phyloP scores from a whole-genome alignment of 2,329 filamentous ascomycete genomes.

The Ilyonectria mors-panacis region DNA sequence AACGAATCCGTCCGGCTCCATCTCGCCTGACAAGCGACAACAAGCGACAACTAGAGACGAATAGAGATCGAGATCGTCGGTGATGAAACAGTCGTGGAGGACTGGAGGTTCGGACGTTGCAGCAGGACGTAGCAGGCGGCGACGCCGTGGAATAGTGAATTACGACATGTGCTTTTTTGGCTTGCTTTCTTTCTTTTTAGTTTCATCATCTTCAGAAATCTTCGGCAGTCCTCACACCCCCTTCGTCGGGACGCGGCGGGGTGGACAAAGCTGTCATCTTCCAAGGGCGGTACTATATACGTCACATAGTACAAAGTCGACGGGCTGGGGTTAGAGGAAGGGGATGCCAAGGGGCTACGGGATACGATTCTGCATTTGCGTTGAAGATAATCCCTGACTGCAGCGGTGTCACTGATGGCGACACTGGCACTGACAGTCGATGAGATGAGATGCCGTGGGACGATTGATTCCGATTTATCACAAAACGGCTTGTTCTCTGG shows the following conservation, averaged over 20 bases:
- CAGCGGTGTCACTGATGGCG: slow-evolving; percentile 16
- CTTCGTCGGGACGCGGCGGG: not conserved
- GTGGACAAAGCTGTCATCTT: slow-evolving; percentile 14
- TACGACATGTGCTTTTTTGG: slow-evolving; percentile 10
- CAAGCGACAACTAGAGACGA: slow-evolving; percentile 1
- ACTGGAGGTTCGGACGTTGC: slow-evolving; percentile 16
- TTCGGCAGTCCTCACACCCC: slow-evolving; percentile 12
- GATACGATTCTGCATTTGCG: slow-evolving; percentile 4
- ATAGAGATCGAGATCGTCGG: slow-evolving; percentile 22
- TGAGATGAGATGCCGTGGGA: slow-evolving; percentile 33
- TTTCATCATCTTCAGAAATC: slow-evolving; percentile 20
- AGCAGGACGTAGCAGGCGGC: slow-evolving; percentile 8
- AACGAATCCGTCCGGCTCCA: slow-evolving; percentile 3
- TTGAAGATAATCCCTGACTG: slow-evolving; percentile 19
- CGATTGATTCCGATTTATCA: slow-evolving; percentile 27
- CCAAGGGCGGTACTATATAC: not conserved
- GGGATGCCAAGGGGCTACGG: slow-evolving; percentile 1
- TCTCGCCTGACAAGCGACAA: not conserved
- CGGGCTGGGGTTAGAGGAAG: not conserved
- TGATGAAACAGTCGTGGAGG: slow-evolving; percentile 23
- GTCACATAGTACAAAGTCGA: not conserved
- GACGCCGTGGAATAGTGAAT: slow-evolving; percentile 7
- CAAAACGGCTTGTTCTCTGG: slow-evolving; percentile 18
- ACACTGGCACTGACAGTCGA: slow-evolving; percentile 9
- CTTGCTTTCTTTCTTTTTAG: slow-evolving; percentile 3